A percentile compares a stretch with the other conserved stretches of the same genome.
phyloP scores from a whole-genome alignment of 2,329 filamentous ascomycete genomes.

The Venturia effusa region DNA sequence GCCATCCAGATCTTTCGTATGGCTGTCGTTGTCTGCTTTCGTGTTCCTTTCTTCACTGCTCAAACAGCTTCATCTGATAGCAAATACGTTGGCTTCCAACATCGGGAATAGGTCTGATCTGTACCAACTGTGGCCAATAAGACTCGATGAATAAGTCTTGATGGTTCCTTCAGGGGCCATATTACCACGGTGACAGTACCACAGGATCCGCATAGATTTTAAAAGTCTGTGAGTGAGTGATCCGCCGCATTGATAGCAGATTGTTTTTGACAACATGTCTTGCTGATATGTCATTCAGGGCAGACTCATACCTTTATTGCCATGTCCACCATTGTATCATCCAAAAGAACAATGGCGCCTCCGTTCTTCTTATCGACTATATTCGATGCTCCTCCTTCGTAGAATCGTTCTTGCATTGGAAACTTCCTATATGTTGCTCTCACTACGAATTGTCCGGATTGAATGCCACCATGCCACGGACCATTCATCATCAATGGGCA shows the following conservation, averaged over 20 bases:
- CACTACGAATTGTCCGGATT: not conserved
- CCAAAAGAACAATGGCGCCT: not conserved
- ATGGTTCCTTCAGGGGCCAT: not conserved
- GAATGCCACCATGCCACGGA: not conserved
- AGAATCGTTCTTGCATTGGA: not conserved
- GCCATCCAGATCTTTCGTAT: not conserved
- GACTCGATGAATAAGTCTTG: not conserved
- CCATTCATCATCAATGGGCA: not conserved
- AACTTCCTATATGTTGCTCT: not conserved
- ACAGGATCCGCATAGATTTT: not conserved
- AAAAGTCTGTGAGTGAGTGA: not conserved
- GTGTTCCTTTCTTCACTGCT: not conserved
- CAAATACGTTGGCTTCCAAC: not conserved
- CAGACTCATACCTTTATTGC: not conserved
- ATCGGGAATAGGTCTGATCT: not conserved
- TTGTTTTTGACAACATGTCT: not conserved
- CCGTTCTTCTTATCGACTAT: not conserved
- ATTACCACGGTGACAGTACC: not conserved
- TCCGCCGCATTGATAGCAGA: not conserved
- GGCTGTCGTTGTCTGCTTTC: not conserved
- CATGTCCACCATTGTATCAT: too few species aligned
- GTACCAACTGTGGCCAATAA: too few species aligned
- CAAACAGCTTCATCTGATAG: not conserved
- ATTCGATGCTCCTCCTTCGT: not conserved
- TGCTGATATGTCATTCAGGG: not conserved